A percentile compares a stretch with the other conserved stretches of the same genome.
phyloP scores from a whole-genome alignment of 2,329 filamentous ascomycete species.

The Sarocladiaceae sp. region DNA sequence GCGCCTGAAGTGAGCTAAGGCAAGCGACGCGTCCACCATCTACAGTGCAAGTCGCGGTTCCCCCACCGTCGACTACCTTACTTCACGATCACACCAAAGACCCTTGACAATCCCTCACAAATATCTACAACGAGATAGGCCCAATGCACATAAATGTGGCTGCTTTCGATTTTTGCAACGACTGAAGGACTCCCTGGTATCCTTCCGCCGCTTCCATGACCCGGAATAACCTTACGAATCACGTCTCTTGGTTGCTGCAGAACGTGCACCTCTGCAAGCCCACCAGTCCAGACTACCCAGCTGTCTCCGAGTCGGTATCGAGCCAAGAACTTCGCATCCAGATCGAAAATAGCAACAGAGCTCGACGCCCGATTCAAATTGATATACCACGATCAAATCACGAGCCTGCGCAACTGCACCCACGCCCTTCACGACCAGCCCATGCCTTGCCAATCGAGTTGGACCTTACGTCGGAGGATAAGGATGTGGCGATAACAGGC shows the following conservation, averaged over 20 bases:
- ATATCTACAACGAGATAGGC: not conserved
- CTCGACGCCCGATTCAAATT: not conserved
- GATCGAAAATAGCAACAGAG: constrained; percentile 18
- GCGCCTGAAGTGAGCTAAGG: not conserved
- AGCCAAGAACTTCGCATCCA: constrained; percentile 10
- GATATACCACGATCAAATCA: not conserved
- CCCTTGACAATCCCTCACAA: not conserved
- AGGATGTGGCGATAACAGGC: constrained; percentile 19
- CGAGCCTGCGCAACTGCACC: not conserved
- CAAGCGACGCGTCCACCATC: constrained; percentile 5
- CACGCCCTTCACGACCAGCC: not conserved
- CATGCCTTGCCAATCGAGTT: constrained; percentile 1
- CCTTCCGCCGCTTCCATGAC: constrained; percentile 38
- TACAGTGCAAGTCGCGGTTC: constrained; percentile 4
- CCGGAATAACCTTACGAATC: constrained; percentile 52
- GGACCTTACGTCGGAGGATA: constrained; percentile 8
- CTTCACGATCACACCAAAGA: not conserved
- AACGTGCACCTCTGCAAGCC: constrained; percentile 37
- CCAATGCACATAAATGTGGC: not conserved
- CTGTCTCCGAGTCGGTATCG: constrained; percentile 20
- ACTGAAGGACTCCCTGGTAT: not conserved
- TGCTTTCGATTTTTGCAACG: not conserved
- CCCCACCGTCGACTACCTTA: not conserved
- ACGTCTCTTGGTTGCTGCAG: constrained; percentile 51
- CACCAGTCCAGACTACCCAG: constrained; percentile 31